These are phyloP conservation scores for Cystobasidium onofrii DNA, from an alignment of 768 basidiomycete species.

Conservation along the genomic window DNA sequence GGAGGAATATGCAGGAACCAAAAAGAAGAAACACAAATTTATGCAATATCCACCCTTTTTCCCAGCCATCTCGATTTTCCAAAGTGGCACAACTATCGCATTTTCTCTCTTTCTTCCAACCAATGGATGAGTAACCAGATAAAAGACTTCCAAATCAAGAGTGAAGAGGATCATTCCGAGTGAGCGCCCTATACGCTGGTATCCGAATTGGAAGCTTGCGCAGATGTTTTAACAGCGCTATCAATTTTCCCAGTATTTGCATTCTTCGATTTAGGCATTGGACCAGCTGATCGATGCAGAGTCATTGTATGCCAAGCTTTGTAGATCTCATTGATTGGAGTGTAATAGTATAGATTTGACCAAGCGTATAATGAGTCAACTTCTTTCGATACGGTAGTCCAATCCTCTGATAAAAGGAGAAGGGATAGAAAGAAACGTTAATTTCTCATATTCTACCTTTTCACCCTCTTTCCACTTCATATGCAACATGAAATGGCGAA, in stretches of 20 bases:
- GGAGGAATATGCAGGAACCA: background rate
- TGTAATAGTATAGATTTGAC: constrained; percentile 16
- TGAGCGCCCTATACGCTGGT: background rate
- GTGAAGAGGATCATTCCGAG: no score
- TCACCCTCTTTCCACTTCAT: no score
- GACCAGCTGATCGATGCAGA: constrained; percentile 18
- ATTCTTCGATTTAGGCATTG: constrained; percentile 9
- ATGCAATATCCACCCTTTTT: no score
- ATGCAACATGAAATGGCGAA: no score
- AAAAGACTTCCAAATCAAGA: no score
- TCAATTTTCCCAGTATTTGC: no score
- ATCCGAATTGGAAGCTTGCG: constrained; percentile 5
- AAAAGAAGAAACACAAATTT: no score
- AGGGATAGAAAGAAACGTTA: background rate
- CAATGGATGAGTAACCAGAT: no score
- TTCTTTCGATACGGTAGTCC: constrained; percentile 16
- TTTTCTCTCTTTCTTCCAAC: background rate
- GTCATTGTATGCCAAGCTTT: constrained; percentile 18
- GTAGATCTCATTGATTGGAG: constrained; percentile 27
- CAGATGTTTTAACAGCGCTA: no score
- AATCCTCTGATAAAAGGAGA: background rate
- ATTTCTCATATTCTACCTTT: no score
- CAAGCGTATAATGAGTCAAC: constrained; percentile 12
- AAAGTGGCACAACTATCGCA: no score
- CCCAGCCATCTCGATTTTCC: background rate